A percentile compares a stretch with the other conserved stretches of the same genome.
Evolutionary conservation across 2,329 filamentous ascomycete species (phyloP).

Genomic region (Penicillium paneum): DNA sequence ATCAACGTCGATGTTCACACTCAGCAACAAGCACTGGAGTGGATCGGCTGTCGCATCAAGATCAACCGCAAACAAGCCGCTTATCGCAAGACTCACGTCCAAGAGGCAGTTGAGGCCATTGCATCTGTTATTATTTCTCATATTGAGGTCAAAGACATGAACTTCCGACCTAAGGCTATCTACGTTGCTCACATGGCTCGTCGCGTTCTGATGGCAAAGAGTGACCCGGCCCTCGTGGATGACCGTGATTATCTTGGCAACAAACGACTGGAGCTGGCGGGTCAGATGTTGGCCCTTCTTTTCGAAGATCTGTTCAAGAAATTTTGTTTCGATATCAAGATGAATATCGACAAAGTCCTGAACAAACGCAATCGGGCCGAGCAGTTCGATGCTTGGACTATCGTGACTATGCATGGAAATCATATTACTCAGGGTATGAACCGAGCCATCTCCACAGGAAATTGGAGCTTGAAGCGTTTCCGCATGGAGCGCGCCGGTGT

Average conservation of each 20-base stretch:
- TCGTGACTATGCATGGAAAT: slow-evolving; percentile 79
- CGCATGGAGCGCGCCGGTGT: slow-evolving; percentile 98
- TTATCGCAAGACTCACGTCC: slow-evolving; percentile 73
- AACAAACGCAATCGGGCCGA: slow-evolving; percentile 90
- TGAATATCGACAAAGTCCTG: slow-evolving; percentile 90
- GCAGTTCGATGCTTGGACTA: slow-evolving; percentile 79
- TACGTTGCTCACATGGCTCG: slow-evolving; percentile 97
- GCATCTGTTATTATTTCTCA: slow-evolving; percentile 93
- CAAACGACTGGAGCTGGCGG: slow-evolving; percentile 90
- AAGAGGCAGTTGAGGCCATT: slow-evolving; percentile 89
- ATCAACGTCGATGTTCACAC: slow-evolving; percentile 81
- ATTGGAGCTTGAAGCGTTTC: slow-evolving; percentile 97
- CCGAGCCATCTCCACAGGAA: slow-evolving; percentile 92
- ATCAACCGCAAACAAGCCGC: slow-evolving; percentile 67
- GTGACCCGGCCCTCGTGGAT: slow-evolving; percentile 84
- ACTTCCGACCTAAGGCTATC: slow-evolving; percentile 95
- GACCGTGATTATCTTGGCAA: slow-evolving; percentile 98
- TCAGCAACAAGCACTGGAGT: slow-evolving; percentile 93
- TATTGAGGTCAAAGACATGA: slow-evolving; percentile 83
- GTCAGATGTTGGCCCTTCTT: slow-evolving; percentile 85
- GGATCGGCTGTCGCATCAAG: slow-evolving; percentile 81
- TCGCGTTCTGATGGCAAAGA: slow-evolving; percentile 89
- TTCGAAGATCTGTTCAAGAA: slow-evolving; percentile 99
- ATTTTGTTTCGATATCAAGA: slow-evolving; percentile 83
- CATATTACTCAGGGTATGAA: slow-evolving; percentile 92